These are phyloP conservation scores for Osmanthus fragrans DNA, from an alignment of 257 asterid species.

Conservation along the genomic window DNA sequence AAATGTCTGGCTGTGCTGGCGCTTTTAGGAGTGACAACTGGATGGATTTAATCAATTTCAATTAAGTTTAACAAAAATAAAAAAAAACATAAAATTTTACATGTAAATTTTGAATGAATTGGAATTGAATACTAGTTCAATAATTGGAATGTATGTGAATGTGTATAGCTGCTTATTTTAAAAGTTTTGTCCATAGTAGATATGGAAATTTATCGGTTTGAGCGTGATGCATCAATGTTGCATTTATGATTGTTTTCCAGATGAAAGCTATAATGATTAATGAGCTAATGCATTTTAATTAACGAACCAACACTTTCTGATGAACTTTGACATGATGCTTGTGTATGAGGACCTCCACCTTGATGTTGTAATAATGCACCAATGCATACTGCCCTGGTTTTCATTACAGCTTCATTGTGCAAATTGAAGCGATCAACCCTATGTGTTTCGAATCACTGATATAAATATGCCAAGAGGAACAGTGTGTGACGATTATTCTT, in stretches of 20 bases:
- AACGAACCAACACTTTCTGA: not conserved
- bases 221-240: not conserved
- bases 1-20: not conserved
- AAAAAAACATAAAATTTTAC: not conserved
- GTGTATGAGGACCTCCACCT: constrained; percentile 2
- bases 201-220: not conserved
- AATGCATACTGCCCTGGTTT: not conserved
- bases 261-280: not conserved
- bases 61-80: not conserved
- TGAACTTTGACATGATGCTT: not conserved
- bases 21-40: not conserved
- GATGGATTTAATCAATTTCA: not conserved
- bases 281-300: not conserved
- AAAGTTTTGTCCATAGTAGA: not conserved
- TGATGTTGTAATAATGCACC: not conserved
- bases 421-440: not conserved
- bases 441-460: not conserved
- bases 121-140: not conserved
- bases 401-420: not conserved
- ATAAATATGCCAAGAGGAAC: not conserved
- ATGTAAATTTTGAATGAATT: not conserved
- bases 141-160: no score
- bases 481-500: not conserved
- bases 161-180: not conserved
- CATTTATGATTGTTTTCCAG: not conserved